Percentiles rank a stretch among this genome's conserved stretches.
phyloP scores from a whole-genome alignment of 2,329 filamentous ascomycete genomes.

The Dothideomycetidae sp. region DNA sequence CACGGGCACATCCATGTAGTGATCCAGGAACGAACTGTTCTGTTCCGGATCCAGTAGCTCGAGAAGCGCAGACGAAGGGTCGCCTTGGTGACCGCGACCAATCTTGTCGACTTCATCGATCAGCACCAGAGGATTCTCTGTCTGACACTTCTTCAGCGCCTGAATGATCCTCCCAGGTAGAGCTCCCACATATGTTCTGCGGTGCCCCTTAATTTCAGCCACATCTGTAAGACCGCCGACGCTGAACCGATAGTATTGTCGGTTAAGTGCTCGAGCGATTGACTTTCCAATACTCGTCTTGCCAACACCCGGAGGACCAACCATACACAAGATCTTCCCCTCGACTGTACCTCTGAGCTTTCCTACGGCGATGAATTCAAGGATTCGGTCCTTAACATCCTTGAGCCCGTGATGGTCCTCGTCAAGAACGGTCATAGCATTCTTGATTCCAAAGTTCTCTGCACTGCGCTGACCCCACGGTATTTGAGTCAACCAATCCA shows the following conservation, averaged over 20 bases:
- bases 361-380: constrained; percentile 96
- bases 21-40: constrained; percentile 91
- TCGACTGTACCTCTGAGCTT: constrained; percentile 95
- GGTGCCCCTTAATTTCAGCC: constrained; percentile 95
- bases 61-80: constrained; percentile 84
- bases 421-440: constrained; percentile 80
- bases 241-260: constrained; percentile 96
- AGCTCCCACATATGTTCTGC: constrained; percentile 90
- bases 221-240: constrained; percentile 95
- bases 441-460: constrained; percentile 90
- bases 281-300: constrained; percentile 99
- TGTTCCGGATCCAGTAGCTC: constrained; percentile 94
- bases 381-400: constrained; percentile 94
- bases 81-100: constrained; percentile 87
- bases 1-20: constrained; percentile 97
- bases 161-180: constrained; percentile 94
- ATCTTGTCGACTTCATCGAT: constrained; percentile 99
- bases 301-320: constrained; percentile 90
- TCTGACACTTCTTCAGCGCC: constrained; percentile 96
- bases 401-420: constrained; percentile 95
- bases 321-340: constrained; percentile 95
- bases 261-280: constrained; percentile 83
- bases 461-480: constrained; percentile 92
- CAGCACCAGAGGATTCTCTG: constrained; percentile 88
- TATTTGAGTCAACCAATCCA: constrained; percentile 97